phyloP scores from a whole-genome alignment of 495 filamentous ascomycete species.

The Terfezia claveryi region DNA sequence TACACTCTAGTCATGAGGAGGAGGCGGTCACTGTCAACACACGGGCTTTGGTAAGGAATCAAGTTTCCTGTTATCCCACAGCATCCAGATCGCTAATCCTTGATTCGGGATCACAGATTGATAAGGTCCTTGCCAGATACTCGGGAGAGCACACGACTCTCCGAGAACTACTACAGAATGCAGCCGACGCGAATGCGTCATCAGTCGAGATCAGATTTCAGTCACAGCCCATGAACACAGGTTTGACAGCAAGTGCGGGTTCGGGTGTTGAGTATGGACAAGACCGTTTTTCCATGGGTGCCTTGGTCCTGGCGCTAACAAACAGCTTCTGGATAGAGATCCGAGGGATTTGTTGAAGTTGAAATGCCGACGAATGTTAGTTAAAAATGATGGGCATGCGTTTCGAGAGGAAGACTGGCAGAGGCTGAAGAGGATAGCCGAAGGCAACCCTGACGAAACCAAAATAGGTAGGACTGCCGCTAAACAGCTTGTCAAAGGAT shows the following conservation, averaged over 20 bases:
- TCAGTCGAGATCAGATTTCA: slow-evolving; percentile 82
- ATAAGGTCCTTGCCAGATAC: slow-evolving; percentile 89
- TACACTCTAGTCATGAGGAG: slow-evolving; percentile 68
- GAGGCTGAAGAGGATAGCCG: slow-evolving; percentile 83
- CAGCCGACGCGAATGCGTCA: slow-evolving; percentile 78
- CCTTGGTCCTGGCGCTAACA: slow-evolving; percentile 26
- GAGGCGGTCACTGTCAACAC: slow-evolving; percentile 99
- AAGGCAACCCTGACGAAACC: slow-evolving; percentile 94
- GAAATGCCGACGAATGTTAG: slow-evolving; percentile 58
- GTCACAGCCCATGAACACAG: slow-evolving; percentile 34
- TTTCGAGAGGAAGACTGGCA: slow-evolving; percentile 83
- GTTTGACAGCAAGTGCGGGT: neutral
- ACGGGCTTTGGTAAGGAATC: slow-evolving; percentile 37
- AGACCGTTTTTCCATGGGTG: slow-evolving; percentile 35
- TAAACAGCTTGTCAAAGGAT: neutral
- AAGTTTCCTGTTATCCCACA: neutral
- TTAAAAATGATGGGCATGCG: slow-evolving; percentile 70
- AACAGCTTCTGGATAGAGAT: slow-evolving; percentile 31
- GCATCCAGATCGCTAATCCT: neutral
- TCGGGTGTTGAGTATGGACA: neutral
- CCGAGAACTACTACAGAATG: slow-evolving; percentile 92
- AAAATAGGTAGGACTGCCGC: slow-evolving; percentile 47
- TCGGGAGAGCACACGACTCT: slow-evolving; percentile 77
- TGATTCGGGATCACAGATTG: slow-evolving; percentile 33
- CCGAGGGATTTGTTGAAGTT: slow-evolving; percentile 72